Percentiles rank a stretch among this genome's conserved stretches.
Conservation (phyloP, 345 rosid species). For the Boechera retrofracta region DNA sequence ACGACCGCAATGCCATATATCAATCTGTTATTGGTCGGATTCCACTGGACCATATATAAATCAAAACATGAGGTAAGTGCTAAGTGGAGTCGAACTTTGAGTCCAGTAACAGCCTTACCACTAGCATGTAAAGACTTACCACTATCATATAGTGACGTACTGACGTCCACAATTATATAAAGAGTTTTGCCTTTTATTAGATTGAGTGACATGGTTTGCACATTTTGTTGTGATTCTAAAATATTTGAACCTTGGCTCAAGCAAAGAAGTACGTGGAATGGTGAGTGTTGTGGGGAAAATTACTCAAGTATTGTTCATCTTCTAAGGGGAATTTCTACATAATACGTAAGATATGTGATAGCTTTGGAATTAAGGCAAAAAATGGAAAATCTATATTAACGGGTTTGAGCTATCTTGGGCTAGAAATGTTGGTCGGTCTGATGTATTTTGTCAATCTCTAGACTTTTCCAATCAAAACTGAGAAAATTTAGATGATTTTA, state of each 20-base stretch:
- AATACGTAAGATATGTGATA: no score
- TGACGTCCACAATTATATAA: neutral
- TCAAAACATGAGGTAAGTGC: neutral
- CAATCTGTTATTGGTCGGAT: neutral
- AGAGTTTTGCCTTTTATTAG: neutral
- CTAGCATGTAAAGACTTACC: neutral
- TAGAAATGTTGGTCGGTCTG: neutral
- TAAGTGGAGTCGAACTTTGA: conserved; percentile 1
- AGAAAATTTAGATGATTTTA: no score
- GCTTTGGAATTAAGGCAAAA: neutral
- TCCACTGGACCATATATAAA: neutral
- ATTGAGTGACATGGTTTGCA: neutral
- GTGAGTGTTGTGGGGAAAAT: neutral
- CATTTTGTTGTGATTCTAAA: neutral
- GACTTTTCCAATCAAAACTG: neutral
- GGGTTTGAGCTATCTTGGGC: neutral
- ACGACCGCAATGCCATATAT: neutral
- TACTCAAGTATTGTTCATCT: neutral
- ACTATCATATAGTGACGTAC: neutral
- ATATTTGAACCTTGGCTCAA: neutral
- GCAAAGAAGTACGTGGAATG: neutral
- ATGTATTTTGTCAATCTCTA: neutral
- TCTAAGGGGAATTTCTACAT: no score
- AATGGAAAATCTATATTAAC: no score
- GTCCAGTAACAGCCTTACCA: neutral